Conservation (phyloP, 2,329 filamentous ascomycete genomes). For the Fusarium sp. region DNA sequence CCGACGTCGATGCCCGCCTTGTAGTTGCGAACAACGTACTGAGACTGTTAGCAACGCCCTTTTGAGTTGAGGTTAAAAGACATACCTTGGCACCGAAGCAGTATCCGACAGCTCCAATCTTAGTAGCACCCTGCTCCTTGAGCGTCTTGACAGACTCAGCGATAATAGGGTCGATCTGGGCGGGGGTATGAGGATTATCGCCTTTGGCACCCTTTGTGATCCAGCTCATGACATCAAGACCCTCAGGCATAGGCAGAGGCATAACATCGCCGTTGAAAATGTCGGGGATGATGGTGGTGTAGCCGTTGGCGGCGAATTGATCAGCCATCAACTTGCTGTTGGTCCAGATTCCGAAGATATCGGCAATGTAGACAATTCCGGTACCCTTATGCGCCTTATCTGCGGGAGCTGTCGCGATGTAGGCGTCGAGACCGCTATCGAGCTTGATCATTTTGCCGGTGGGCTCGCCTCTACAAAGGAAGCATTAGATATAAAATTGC, state of each 20-base stretch:
- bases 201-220: conserved; percentile 55
- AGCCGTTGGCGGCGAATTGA: conserved; percentile 50
- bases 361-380: conserved; percentile 51
- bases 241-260: conserved; percentile 38
- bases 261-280: conserved; percentile 52
- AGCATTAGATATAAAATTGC: background rate
- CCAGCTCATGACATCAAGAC: conserved; percentile 48
- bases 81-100: conserved; percentile 72
- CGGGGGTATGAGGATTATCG: conserved; percentile 55
- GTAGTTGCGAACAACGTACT: conserved; percentile 77
- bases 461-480: conserved; percentile 55
- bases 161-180: conserved; percentile 48
- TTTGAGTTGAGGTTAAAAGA: conserved; percentile 19
- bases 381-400: conserved; percentile 39
- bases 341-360: conserved; percentile 52
- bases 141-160: conserved; percentile 62
- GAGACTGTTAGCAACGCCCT: background rate
- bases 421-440: conserved; percentile 57
- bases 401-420: conserved; percentile 58
- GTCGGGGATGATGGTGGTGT: conserved; percentile 51
- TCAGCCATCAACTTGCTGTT: conserved; percentile 56
- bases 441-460: conserved; percentile 59
- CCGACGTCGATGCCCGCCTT: conserved; percentile 65
- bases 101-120: conserved; percentile 68
- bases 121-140: conserved; percentile 59